Base-by-base conservation (phyloP, 2,329 filamentous ascomycete species). In the Alternaria burnsii region DNA sequence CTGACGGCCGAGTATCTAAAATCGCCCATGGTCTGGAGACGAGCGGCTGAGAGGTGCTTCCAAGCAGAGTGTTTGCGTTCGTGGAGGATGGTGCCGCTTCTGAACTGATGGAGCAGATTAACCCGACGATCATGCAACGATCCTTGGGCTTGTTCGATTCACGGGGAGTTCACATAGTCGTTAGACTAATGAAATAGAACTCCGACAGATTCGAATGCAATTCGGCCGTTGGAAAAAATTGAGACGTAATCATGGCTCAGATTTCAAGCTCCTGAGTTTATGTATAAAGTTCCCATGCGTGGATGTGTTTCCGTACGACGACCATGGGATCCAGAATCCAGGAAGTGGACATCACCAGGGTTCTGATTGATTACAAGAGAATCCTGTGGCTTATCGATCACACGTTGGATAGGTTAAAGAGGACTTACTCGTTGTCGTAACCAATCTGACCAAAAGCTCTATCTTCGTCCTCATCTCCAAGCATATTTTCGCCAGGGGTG, bases 381-480 rank as follows among this genome's bases (percentile, higher is more conserved):
- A 58, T 43, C 51, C 41, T 42, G 40, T 48, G 46, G 53, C 46
- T 55, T 3, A 24, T 52, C 55, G 50, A 61, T 32, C n/a, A n/a
- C 34, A 32, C n/a, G 24, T n/a, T 52, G 52, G 22, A 52, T 8
- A 58, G 40, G 40, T 9, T 50, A 47, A 38, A 63, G 34, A 48
- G n/a, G 8, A 63, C 61, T 64, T 62, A 64, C 62, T 52, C 43
- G 26, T 16, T 58, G 14, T n/a, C 11, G 14, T 52, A 44, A 47
- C 18, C 34, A 36, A 28, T 24, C n/a, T 42, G 52, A 44, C 22
- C 48, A 28, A 57, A 24, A 40, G 8, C 24, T 16, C 11, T 42
- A 4, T 10, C 34, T 24, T 22, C 26, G 28, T 34, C 8, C 11
- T 38, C 42, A 9, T 26, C 14, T 12, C 22, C 22, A 22, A n/a